Evolutionary conservation across 345 rosid genomes (phyloP).

Genomic region (Rhizophora apiculata): DNA sequence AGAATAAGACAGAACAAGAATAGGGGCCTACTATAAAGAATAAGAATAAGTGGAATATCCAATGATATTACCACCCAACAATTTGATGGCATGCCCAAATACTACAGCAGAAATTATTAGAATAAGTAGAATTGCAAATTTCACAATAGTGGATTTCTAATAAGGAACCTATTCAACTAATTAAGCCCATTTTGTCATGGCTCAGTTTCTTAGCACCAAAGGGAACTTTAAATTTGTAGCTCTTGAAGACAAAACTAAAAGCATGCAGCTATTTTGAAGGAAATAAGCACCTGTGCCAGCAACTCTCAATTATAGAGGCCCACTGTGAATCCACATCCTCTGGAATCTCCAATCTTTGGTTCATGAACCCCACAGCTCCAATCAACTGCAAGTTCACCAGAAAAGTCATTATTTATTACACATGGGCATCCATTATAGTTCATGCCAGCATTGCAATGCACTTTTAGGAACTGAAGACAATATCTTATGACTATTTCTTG

Average conservation of each 20-base stretch:
- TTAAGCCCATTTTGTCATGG: not conserved
- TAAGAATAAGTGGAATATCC: not conserved
- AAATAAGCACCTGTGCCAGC: constrained; percentile 78
- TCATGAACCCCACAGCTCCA: constrained; percentile 98
- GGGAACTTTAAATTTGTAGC: not conserved
- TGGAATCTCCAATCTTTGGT: constrained; percentile 87
- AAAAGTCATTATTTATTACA: constrained; percentile 20
- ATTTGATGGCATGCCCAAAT: constrained; percentile 2
- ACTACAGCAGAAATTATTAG: not conserved
- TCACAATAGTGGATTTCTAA: constrained; percentile 2
- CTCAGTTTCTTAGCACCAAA: not conserved
- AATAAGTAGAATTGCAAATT: not conserved
- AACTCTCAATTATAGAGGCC: constrained; percentile 79
- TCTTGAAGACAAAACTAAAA: constrained; percentile 5
- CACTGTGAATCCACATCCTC: constrained; percentile 73
- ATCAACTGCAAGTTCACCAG: constrained; percentile 64
- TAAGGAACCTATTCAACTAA: not conserved
- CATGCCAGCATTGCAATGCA: not conserved
- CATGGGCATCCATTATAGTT: not conserved
- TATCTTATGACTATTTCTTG: not conserved
- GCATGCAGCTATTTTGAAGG: not conserved
- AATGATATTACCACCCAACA: not conserved
- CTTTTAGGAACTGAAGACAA: not conserved
- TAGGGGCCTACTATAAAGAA: not conserved
- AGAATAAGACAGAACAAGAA: not conserved